A percentile compares a stretch with the other conserved stretches of the same genome.
Evolutionary conservation across 2,329 filamentous ascomycete species (phyloP).

Genomic region (Colletotrichum sp.): DNA sequence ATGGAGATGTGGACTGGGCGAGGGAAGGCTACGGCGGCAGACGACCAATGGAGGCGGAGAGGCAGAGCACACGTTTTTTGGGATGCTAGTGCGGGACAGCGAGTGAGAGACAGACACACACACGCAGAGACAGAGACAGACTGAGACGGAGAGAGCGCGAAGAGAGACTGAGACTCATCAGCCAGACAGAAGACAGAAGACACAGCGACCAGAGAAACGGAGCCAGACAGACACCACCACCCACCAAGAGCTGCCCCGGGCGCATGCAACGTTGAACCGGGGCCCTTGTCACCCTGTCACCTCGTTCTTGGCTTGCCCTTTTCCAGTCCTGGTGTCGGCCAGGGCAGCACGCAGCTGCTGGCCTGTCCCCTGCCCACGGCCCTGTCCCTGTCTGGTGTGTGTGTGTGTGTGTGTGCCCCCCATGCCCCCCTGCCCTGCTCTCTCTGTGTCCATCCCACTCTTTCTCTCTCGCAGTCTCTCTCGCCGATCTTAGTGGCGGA

Average conservation of each 20-base stretch:
- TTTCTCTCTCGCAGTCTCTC: background rate
- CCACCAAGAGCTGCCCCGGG: conserved; percentile 1
- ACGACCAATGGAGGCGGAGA: conserved; percentile 7
- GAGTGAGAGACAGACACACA: background rate
- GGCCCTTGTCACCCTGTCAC: conserved; percentile 8
- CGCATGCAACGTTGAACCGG: conserved; percentile 20
- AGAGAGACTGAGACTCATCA: background rate
- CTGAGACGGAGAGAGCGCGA: background rate
- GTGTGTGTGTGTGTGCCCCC: background rate
- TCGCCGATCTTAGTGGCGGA: background rate
- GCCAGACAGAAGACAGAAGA: background rate
- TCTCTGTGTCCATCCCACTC: background rate
- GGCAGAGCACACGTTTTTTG: background rate
- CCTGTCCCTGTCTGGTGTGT: background rate
- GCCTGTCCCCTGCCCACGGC: background rate
- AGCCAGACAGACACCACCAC: background rate
- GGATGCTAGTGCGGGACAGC: background rate
- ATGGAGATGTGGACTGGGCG: background rate
- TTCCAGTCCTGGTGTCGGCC: background rate
- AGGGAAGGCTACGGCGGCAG: background rate
- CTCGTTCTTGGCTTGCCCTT: background rate
- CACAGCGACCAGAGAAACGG: background rate
- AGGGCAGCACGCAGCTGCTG: background rate
- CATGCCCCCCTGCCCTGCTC: background rate
- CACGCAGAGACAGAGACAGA: too few relatives aligned